phyloP scores from a whole-genome alignment of 75 land plant species.

The Selaginella moellendorffii region DNA sequence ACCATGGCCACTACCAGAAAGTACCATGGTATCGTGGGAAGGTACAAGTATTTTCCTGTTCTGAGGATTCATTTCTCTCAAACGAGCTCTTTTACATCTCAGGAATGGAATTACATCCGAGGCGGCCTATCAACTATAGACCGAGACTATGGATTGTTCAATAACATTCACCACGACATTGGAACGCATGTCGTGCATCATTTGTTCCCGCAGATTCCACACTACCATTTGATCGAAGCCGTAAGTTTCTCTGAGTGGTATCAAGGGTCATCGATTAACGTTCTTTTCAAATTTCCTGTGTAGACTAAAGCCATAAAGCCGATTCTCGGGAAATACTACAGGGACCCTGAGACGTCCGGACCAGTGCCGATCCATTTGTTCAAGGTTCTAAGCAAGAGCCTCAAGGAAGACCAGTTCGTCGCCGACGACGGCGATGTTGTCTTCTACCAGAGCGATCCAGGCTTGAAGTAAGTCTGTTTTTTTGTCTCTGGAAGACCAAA shows the following conservation, averaged over 20 bases:
- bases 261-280: neutral
- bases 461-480: slow-evolving; percentile 12
- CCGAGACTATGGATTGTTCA: slow-evolving; percentile 29
- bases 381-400: slow-evolving; percentile 37
- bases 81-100: neutral
- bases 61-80: neutral
- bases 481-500: too few relatives aligned
- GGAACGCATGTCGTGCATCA: slow-evolving; percentile 36
- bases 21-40: slow-evolving; percentile 34
- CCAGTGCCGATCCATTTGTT: slow-evolving; percentile 28
- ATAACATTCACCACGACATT: slow-evolving; percentile 34
- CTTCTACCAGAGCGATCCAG: slow-evolving; percentile 51
- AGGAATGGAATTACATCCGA: slow-evolving; percentile 35
- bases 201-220: slow-evolving; percentile 32
- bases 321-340: slow-evolving; percentile 25
- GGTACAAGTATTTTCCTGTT: neutral
- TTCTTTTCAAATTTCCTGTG: neutral
- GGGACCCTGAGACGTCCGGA: slow-evolving; percentile 22
- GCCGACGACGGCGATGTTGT: slow-evolving; percentile 60
- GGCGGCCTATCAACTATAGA: slow-evolving; percentile 34
- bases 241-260: slow-evolving; percentile 6
- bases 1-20: slow-evolving; percentile 28
- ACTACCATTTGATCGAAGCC: slow-evolving; percentile 29
- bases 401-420: slow-evolving; percentile 68
- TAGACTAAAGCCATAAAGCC: slow-evolving; percentile 22